phyloP scores from a whole-genome alignment of 306 rosid species.

The Medicago ruthenica region DNA sequence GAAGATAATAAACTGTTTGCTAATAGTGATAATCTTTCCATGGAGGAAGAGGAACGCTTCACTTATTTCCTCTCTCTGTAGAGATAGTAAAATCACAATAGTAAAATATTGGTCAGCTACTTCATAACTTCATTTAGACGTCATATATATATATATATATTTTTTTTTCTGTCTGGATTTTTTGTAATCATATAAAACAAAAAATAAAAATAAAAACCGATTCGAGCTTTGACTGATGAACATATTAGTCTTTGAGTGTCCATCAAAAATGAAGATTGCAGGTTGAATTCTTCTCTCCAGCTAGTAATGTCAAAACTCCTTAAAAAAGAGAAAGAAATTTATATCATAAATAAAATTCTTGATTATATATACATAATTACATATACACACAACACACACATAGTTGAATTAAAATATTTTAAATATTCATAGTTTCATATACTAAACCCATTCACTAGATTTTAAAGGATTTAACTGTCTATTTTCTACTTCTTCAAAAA shows the following conservation, averaged over 20 bases:
- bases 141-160: slow-evolving; percentile 47
- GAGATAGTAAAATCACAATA: slow-evolving; percentile 24
- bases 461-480: not conserved
- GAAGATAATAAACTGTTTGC: slow-evolving; percentile 24
- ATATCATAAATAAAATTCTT: slow-evolving; percentile 7
- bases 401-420: not conserved
- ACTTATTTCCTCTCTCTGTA: slow-evolving; percentile 4
- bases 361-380: not conserved
- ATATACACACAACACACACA: not conserved
- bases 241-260: slow-evolving; percentile 15
- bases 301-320: slow-evolving; percentile 39
- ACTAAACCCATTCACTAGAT: slow-evolving; percentile 8
- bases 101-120: slow-evolving; percentile 33
- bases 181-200: slow-evolving; percentile 34
- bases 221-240: slow-evolving; percentile 29
- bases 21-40: slow-evolving; percentile 28
- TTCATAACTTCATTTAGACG: slow-evolving; percentile 30
- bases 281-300: slow-evolving; percentile 38
- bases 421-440: not conserved
- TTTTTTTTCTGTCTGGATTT: slow-evolving; percentile 36
- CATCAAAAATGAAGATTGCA: slow-evolving; percentile 38
- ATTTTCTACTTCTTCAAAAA: no score
- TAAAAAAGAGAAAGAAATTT: slow-evolving; percentile 40
- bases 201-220: not conserved
- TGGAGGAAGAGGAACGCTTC: slow-evolving; percentile 15